Percentiles rank a stretch among this genome's conserved stretches.
phyloP scores from a whole-genome alignment of 441 rosid species.

The Pelargonium cotyledonis region DNA sequence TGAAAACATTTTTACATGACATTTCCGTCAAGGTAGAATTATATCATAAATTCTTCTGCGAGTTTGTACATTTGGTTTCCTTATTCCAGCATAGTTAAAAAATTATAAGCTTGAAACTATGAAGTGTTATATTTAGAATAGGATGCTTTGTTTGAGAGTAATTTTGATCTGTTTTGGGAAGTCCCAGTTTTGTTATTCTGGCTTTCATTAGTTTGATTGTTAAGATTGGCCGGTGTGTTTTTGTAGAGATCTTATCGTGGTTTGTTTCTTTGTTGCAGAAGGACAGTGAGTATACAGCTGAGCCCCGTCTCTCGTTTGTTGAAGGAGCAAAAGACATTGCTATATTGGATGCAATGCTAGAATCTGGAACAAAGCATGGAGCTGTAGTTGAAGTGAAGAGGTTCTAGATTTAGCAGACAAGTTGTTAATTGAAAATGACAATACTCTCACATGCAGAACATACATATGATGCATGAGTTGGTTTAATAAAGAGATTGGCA shows the following conservation, averaged over 20 bases:
- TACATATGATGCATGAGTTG: neutral
- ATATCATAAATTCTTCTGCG: neutral
- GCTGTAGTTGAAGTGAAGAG: constrained; percentile 48
- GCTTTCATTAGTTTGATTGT: neutral
- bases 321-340: constrained; percentile 97
- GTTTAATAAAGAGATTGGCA: neutral
- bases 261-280: constrained; percentile 32
- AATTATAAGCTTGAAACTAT: too few species aligned
- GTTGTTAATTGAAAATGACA: neutral
- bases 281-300: constrained; percentile 43
- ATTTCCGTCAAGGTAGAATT: constrained; percentile 52
- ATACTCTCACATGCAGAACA: neutral
- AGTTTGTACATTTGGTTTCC: too few species aligned
- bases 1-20: constrained; percentile 68
- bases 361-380: constrained; percentile 67
- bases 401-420: constrained; percentile 29
- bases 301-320: constrained; percentile 59
- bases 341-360: constrained; percentile 88
- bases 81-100: too few species aligned
- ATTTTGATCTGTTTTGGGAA: neutral
- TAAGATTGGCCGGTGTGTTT: neutral
- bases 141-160: too few species aligned
- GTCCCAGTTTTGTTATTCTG: constrained; percentile 4
- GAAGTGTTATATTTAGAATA: too few species aligned
- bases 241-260: neutral